A percentile compares a stretch with the other conserved stretches of the same genome.
phyloP scores from a whole-genome alignment of 768 basidiomycete species.

The Lactifluus hygrophoroides region DNA sequence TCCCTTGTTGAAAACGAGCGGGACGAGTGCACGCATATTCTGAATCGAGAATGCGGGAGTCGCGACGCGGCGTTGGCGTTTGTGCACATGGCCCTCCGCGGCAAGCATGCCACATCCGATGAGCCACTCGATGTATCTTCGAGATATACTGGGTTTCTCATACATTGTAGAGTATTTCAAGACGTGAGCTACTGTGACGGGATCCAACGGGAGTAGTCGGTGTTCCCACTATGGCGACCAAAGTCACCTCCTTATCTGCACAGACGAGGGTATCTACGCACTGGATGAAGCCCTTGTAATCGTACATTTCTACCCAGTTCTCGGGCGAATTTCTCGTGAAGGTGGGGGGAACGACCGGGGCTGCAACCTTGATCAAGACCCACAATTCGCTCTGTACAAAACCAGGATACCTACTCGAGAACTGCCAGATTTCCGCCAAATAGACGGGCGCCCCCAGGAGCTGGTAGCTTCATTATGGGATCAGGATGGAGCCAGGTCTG shows the following conservation, averaged over 20 bases:
- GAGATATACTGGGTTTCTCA: slow-evolving; percentile 79
- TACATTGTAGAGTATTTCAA: slow-evolving; percentile 64
- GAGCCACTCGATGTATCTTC: slow-evolving; percentile 61
- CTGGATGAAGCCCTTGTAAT: slow-evolving; percentile 59
- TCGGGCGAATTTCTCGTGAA: slow-evolving; percentile 35
- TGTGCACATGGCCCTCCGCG: slow-evolving; percentile 70
- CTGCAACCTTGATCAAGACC: background rate
- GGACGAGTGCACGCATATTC: slow-evolving; percentile 62
- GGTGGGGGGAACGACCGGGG: slow-evolving; percentile 4
- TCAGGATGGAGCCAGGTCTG: slow-evolving; percentile 11
- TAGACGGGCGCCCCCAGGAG: slow-evolving; percentile 16
- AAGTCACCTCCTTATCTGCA: background rate
- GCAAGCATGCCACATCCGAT: slow-evolving; percentile 81
- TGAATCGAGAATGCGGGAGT: slow-evolving; percentile 77
- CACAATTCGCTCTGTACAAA: background rate
- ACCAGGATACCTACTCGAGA: background rate
- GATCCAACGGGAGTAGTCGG: slow-evolving; percentile 76
- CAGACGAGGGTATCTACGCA: slow-evolving; percentile 31
- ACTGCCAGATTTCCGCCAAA: too few species aligned
- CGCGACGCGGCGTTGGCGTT: slow-evolving; percentile 68
- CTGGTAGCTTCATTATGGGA: slow-evolving; percentile 13
- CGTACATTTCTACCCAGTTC: slow-evolving; percentile 64
- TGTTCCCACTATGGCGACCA: slow-evolving; percentile 56
- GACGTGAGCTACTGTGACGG: slow-evolving; percentile 63
- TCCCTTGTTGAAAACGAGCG: slow-evolving; percentile 65